Base-by-base conservation (phyloP, 768 basidiomycete genomes). In the Leccinum disarticulatum region DNA sequence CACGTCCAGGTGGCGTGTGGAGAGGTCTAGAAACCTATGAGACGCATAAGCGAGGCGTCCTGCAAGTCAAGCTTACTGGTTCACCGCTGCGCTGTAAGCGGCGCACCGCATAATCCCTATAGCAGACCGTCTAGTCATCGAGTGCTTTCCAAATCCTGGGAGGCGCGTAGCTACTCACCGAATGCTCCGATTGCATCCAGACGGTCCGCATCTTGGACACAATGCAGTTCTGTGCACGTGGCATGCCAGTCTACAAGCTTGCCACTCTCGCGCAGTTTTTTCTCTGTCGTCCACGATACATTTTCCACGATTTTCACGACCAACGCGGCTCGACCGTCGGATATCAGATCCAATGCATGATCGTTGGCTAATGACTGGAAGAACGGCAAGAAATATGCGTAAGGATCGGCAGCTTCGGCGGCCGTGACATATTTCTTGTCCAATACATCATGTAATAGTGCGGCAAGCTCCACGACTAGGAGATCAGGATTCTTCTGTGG, bases 221-320 rank as follows among this genome's bases (percentile, higher is more conserved):
- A 93, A 69, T 91, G 89, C 31, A 95, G 79, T 69, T 95, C 93
- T 2, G 81, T 62, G 66, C 90, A 93, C 33, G 77, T 74, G 6
- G 81, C 74, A 63, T 93, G 88, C 91, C 90, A 92, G 22, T 77
- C 74, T 3, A 79, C 81, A 77, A 88, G 84, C 55, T 75, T 60
- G 0, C 83, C 86, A 2, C 73, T 70, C 54, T 81, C 79, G 15
- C 82, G 78, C 7, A 90, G 76, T 61, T 79, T 84, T 70, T 86
- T 88, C 73, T 95, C 94, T 3, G 87, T 93, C 47, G 83, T 87
- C 90, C 91, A 95, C 0, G 90, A 93, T 4, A 94, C 87, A 61
- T 87, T 88, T 33, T 91, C 87, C 30, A 95, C 78, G 60, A 95
- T 83, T 63, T 73, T 77, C 27, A 82, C 75, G 51, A 91, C 79